A percentile compares a stretch with the other conserved stretches of the same genome.
These are phyloP conservation scores for Carpinus fangiana DNA, from an alignment of 306 rosid species.

Conservation along the genomic window DNA sequence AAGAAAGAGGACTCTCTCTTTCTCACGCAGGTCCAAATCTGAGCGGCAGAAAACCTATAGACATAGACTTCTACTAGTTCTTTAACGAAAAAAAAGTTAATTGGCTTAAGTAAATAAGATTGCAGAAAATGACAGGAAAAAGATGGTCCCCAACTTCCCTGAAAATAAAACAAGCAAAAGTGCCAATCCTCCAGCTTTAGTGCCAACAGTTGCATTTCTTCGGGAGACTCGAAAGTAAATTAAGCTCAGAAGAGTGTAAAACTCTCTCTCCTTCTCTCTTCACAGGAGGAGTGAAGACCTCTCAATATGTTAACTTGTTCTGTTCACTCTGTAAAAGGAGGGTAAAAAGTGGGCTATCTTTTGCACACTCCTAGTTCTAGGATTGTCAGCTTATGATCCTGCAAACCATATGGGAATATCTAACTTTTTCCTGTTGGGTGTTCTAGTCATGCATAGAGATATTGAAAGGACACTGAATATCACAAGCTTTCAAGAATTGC, in stretches of 20 bases:
- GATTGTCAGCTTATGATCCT: slow-evolving; percentile 66
- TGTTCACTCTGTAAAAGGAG: slow-evolving; percentile 49
- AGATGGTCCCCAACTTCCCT: slow-evolving; percentile 60
- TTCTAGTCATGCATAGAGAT: slow-evolving; percentile 50
- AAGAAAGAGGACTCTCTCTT: slow-evolving; percentile 20
- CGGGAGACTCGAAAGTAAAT: slow-evolving; percentile 64
- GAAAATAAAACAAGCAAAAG: slow-evolving; percentile 52
- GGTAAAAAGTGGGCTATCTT: slow-evolving; percentile 66
- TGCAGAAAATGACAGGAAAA: slow-evolving; percentile 49
- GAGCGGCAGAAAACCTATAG: slow-evolving; percentile 53
- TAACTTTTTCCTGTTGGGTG: slow-evolving; percentile 40
- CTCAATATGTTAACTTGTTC: slow-evolving; percentile 50
- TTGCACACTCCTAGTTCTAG: slow-evolving; percentile 82
- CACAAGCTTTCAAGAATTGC: slow-evolving; percentile 36
- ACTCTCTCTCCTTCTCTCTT: slow-evolving; percentile 26
- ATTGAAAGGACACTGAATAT: slow-evolving; percentile 65
- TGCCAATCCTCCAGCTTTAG: slow-evolving; percentile 62
- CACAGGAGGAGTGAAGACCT: slow-evolving; percentile 32
- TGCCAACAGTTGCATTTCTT: slow-evolving; percentile 58
- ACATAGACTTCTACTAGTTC: slow-evolving; percentile 57
- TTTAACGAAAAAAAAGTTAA: slow-evolving; percentile 50
- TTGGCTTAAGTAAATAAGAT: slow-evolving; percentile 42
- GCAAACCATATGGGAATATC: slow-evolving; percentile 40
- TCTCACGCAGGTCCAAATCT: slow-evolving; percentile 46
- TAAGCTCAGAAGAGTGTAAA: slow-evolving; percentile 42